Evolutionary conservation across 495 filamentous ascomycete genomes (phyloP), one percentile per base, ranked within the genome.

Genomic region (Penicillium antarcticum): DNA sequence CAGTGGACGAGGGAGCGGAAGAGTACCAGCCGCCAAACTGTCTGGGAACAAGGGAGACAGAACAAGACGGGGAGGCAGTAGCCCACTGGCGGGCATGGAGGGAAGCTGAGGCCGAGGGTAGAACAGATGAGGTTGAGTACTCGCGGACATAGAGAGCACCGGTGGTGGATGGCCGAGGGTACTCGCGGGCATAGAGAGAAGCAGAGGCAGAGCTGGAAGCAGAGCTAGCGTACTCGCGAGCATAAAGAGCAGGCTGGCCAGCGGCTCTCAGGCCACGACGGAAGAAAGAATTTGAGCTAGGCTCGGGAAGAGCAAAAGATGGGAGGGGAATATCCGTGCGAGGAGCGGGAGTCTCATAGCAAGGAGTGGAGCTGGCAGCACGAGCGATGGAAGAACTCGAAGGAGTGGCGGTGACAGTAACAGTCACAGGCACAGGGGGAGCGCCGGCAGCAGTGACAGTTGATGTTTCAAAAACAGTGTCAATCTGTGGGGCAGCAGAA

Each of bases 401-500:
- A 1, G 65, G 62, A 18, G 61, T 66, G 19, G 61, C 52, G 31
- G 67, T 65, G 13, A 72, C 56, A 4, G 65, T 68, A 19, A 70
- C 56, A 14, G 67, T 73, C 52, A 71, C 56, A 14, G 69, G 53
- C 21, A 60, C 57, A 38, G 69, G 67, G 13, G 62, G 46, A 26
- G 48, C 31, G 8, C 55, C 55, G 7, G 58, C 29, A 16, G 50
- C 59, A 35, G 59, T 65, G 2, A 57, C 53, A 14, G 50, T 46
- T 10, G 58, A 61, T 11, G 67, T 68, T 41, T 68, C 55, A 12
- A 67, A 69, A 10, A 72, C 50, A 17, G 71, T 78, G 14, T 69
- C 53, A 10, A 63, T 47, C 23, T 48, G 53, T 18, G 64, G 59
- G 33, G 57, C 38, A 14, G 58, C 43, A 13, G 60, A 55, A 42